A percentile compares a stretch with the other conserved stretches of the same genome.
phyloP scores from a whole-genome alignment of 306 rosid genomes.

The Hippophae gyantsensis region DNA sequence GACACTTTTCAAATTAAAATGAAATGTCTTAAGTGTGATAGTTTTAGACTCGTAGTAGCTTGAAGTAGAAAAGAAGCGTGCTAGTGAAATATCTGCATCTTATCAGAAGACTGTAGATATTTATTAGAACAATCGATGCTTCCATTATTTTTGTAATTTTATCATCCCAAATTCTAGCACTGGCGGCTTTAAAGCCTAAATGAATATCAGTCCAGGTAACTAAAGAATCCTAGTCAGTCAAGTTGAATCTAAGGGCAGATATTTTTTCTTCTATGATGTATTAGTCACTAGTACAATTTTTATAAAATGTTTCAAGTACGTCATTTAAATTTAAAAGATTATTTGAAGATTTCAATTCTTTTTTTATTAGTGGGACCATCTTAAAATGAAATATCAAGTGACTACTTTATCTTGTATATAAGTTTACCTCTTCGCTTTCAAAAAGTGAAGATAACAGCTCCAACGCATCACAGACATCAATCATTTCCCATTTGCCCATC shows the following conservation, averaged over 20 bases:
- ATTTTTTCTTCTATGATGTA: too few species aligned
- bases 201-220: too few species aligned
- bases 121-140: not conserved
- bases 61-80: not conserved
- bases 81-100: not conserved
- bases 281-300: not conserved
- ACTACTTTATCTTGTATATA: too few species aligned
- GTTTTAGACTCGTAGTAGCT: not conserved
- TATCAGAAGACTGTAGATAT: not conserved
- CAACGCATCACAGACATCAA: conserved; percentile 90
- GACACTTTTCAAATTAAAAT: conserved; percentile 8
- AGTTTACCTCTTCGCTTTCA: conserved; percentile 90
- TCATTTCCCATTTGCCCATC: conserved; percentile 91
- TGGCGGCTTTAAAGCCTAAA: too few species aligned
- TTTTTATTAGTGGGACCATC: too few species aligned
- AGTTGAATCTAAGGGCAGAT: not conserved
- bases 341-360: not conserved
- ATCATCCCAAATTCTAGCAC: too few species aligned
- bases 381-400: not conserved
- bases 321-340: not conserved
- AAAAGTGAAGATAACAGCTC: conserved; percentile 93
- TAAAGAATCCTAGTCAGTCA: not conserved
- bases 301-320: not conserved
- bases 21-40: conserved; percentile 1
- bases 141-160: too few species aligned